phyloP scores from a whole-genome alignment of 768 basidiomycete genomes.

The Xerocomus spinulosus region DNA sequence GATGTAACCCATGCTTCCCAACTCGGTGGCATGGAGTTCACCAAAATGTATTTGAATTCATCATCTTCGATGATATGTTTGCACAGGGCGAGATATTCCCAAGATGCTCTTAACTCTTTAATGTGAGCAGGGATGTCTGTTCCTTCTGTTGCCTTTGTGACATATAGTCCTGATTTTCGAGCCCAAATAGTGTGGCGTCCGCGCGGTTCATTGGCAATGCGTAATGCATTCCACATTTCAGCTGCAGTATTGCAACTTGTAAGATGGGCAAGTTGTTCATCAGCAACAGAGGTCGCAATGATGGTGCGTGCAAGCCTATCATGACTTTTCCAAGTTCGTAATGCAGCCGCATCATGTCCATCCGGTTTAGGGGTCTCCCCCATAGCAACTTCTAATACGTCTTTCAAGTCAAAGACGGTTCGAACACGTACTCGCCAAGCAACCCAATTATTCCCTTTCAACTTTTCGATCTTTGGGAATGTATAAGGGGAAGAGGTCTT shows the following conservation, averaged over 20 bases:
- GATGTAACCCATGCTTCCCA: neutral
- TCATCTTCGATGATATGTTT: neutral
- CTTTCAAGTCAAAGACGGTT: neutral
- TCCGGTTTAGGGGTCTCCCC: neutral
- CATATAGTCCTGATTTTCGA: neutral
- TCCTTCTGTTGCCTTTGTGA: neutral
- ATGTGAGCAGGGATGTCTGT: neutral
- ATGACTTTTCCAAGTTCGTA: neutral
- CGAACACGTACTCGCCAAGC: neutral
- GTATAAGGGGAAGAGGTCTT: too few relatives aligned
- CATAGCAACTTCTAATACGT: neutral
- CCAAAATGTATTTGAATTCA: neutral
- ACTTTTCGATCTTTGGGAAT: neutral
- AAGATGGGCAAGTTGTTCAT: neutral
- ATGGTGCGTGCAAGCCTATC: neutral
- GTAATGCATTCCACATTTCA: neutral
- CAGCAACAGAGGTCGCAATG: neutral
- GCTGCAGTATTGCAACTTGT: neutral
- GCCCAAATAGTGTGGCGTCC: neutral
- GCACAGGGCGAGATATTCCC: neutral
- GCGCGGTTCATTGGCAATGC: neutral
- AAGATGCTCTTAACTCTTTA: neutral
- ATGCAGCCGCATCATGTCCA: neutral
- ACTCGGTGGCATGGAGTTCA: neutral
- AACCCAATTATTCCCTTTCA: neutral